phyloP scores from a whole-genome alignment of 2,329 filamentous ascomycete species.

The Colletotrichum salicis region DNA sequence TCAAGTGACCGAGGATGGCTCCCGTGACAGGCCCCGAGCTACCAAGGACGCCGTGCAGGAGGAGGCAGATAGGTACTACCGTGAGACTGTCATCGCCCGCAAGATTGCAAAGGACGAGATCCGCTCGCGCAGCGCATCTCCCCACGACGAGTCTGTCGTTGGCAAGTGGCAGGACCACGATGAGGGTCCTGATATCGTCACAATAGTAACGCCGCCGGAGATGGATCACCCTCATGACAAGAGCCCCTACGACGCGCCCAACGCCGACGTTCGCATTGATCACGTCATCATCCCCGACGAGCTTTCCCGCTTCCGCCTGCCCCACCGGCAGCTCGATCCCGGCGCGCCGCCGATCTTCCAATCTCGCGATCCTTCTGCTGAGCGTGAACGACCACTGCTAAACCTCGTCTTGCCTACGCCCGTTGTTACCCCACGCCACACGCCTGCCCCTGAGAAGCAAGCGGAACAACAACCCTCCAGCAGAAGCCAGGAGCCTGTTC shows the following conservation, averaged over 20 bases:
- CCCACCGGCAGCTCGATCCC: constrained; percentile 40
- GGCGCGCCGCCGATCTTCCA: constrained; percentile 49
- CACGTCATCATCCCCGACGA: constrained; percentile 66
- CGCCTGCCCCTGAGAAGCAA: constrained; percentile 38
- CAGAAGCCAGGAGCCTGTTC: constrained; percentile 25
- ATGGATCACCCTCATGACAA: constrained; percentile 58
- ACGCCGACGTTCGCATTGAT: constrained; percentile 73
- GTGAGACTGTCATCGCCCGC: constrained; percentile 63
- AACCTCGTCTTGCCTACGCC: constrained; percentile 73
- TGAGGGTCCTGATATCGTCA: constrained; percentile 47
- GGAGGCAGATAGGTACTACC: constrained; percentile 68
- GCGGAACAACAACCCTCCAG: constrained; percentile 35
- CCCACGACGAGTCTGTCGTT: constrained; percentile 62
- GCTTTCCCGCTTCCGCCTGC: constrained; percentile 50
- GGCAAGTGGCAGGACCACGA: constrained; percentile 61
- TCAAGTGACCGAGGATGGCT: constrained; percentile 47
- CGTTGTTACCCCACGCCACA: constrained; percentile 56
- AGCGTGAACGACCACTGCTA: constrained; percentile 66
- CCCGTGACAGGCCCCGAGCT: constrained; percentile 45
- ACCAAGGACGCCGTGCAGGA: constrained; percentile 62
- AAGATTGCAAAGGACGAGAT: constrained; percentile 65
- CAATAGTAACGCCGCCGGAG: constrained; percentile 66
- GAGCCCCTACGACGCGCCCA: constrained; percentile 65
- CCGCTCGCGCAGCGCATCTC: constrained; percentile 62
- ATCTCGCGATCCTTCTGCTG: constrained; percentile 63